Conservation (phyloP, 2,329 filamentous ascomycete species). For the Fusarium zealandicum region DNA sequence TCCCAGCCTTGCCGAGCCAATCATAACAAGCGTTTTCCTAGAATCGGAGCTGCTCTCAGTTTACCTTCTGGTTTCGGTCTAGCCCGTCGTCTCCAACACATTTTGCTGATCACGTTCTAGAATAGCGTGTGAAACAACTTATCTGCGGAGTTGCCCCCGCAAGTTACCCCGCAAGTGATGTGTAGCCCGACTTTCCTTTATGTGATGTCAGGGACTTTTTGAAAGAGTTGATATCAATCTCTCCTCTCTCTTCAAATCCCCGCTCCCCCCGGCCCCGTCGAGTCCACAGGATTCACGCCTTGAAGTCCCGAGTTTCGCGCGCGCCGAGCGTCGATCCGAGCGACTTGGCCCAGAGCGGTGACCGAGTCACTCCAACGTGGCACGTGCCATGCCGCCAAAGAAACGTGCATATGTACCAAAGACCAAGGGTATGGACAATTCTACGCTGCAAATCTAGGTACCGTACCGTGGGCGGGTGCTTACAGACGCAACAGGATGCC, state of each 20-base stretch:
- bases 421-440: slow-evolving; percentile 27
- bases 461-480: neutral
- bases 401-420: slow-evolving; percentile 40
- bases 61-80: neutral
- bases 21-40: neutral
- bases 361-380: neutral
- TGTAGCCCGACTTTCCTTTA: neutral
- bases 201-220: slow-evolving; percentile 19
- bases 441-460: no score
- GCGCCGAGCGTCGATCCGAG: slow-evolving; percentile 15
- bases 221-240: neutral
- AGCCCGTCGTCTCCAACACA: neutral
- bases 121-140: neutral
- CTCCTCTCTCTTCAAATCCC: neutral
- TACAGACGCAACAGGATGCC: slow-evolving; percentile 20
- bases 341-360: neutral
- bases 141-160: slow-evolving; percentile 4
- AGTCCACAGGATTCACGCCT: neutral
- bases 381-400: slow-evolving; percentile 34
- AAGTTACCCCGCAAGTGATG: neutral
- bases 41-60: slow-evolving; percentile 22
- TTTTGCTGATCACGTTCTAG: neutral
- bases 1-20: neutral
- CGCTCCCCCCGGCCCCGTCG: neutral
- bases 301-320: neutral